Evolutionary conservation across 1,284 basidiomycete genomes (phyloP).

Genomic region (Puccinia coronata): DNA sequence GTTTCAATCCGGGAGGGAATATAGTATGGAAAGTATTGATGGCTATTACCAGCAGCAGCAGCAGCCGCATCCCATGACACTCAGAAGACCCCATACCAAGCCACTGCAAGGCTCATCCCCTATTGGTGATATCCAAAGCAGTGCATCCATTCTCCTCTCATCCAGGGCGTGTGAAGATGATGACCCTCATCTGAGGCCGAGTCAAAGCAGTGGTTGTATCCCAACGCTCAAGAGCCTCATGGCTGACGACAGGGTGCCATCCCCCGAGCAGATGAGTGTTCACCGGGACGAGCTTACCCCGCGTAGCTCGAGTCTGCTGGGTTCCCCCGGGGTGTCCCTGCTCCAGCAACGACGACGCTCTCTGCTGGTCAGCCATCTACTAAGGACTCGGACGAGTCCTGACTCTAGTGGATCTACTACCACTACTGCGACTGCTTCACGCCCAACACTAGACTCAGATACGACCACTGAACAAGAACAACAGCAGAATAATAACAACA

Average conservation of each 20-base stretch:
- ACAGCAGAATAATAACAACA: too few relatives aligned
- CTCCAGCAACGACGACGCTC: too few relatives aligned
- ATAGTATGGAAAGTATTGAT: neutral
- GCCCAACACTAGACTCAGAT: too few relatives aligned
- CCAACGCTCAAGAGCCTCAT: neutral
- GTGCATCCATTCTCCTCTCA: neutral
- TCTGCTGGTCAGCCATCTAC: too few relatives aligned
- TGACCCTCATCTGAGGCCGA: neutral
- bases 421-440: neutral
- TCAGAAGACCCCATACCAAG: neutral
- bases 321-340: slow-evolving; percentile 8
- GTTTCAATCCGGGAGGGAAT: neutral
- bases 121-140: neutral
- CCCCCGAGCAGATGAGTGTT: neutral
- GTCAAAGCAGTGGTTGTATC: neutral
- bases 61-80: neutral
- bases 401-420: too few relatives aligned
- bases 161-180: neutral
- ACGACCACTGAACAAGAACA: too few relatives aligned
- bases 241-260: neutral
- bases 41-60: neutral
- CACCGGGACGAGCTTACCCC: neutral
- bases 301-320: neutral
- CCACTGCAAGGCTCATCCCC: neutral
- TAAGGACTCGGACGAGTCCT: too few relatives aligned